Conservation (phyloP, 2,329 filamentous ascomycete species). For the Colletotrichum sp. region DNA sequence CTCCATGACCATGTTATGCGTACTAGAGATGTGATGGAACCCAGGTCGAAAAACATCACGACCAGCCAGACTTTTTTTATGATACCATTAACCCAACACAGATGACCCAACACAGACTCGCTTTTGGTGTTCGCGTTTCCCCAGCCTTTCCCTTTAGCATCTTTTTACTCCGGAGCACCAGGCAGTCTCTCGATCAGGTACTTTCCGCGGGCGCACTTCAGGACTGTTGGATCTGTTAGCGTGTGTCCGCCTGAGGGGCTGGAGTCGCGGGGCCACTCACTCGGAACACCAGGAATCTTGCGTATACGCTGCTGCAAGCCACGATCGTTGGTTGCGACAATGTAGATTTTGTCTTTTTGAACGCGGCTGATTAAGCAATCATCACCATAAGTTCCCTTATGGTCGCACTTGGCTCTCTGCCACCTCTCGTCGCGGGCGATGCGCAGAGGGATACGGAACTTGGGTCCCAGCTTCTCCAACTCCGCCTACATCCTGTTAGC, state of each 20-base stretch:
- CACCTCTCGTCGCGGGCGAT: constrained; percentile 91
- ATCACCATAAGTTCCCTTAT: constrained; percentile 86
- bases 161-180: constrained; percentile 69
- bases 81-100: neutral
- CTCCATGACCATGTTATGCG: neutral
- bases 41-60: constrained; percentile 17
- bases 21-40: neutral
- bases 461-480: constrained; percentile 85
- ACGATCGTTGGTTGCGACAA: constrained; percentile 78
- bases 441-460: constrained; percentile 84
- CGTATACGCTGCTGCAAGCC: constrained; percentile 82
- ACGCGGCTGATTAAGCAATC: constrained; percentile 83
- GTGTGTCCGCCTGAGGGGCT: constrained; percentile 50
- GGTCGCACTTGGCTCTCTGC: constrained; percentile 84
- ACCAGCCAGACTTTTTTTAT: neutral
- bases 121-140: neutral
- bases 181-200: constrained; percentile 94
- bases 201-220: constrained; percentile 86
- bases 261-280: neutral
- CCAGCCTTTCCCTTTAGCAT: neutral
- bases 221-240: constrained; percentile 60
- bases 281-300: constrained; percentile 50
- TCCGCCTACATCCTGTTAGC: constrained; percentile 46
- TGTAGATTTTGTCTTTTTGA: constrained; percentile 67
- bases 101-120: neutral